Evolutionary conservation across 2,329 filamentous ascomycete genomes (phyloP).

Genomic region (Aspergillus pseudoglaucus): DNA sequence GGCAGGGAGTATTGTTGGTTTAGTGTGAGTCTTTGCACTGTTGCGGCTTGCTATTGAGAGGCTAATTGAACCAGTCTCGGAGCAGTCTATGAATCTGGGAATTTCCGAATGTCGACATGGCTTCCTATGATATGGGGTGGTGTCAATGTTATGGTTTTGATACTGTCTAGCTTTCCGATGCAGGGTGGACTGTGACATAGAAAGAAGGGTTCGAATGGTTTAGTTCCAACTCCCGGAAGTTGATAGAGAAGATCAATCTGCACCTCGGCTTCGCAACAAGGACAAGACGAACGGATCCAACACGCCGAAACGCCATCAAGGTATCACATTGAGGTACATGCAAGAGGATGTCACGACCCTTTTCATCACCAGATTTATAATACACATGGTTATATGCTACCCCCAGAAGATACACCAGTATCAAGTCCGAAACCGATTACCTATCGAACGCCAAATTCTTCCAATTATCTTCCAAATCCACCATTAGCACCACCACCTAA

Average conservation of each 20-base stretch:
- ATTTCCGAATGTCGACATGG: conserved; percentile 90
- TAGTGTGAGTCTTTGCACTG: conserved; percentile 55
- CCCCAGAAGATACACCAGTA: not conserved
- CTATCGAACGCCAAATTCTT: conserved; percentile 27
- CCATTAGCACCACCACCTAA: conserved; percentile 31
- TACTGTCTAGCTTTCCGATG: conserved; percentile 87
- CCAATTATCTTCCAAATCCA: conserved; percentile 32
- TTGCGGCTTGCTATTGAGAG: not conserved
- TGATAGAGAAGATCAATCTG: not conserved
- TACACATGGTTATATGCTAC: conserved; percentile 4
- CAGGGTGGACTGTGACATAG: conserved; percentile 61
- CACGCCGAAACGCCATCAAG: conserved; percentile 2
- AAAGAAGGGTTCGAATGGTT: too few species aligned
- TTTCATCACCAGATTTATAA: conserved; percentile 6
- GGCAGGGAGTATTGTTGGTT: conserved; percentile 72
- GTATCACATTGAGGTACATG: conserved; percentile 1
- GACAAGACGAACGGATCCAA: conserved; percentile 1
- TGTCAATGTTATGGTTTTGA: conserved; percentile 73
- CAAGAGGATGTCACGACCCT: conserved; percentile 2
- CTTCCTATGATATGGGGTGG: conserved; percentile 83
- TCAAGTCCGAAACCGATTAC: conserved; percentile 1
- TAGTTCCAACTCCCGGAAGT: too few species aligned
- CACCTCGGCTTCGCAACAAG: not conserved
- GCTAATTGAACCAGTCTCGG: conserved; percentile 53
- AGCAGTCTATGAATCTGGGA: conserved; percentile 72